A percentile compares a stretch with the other conserved stretches of the same genome.
phyloP scores from a whole-genome alignment of 2,329 filamentous ascomycete genomes.

The Sarocladium brachiariae region DNA sequence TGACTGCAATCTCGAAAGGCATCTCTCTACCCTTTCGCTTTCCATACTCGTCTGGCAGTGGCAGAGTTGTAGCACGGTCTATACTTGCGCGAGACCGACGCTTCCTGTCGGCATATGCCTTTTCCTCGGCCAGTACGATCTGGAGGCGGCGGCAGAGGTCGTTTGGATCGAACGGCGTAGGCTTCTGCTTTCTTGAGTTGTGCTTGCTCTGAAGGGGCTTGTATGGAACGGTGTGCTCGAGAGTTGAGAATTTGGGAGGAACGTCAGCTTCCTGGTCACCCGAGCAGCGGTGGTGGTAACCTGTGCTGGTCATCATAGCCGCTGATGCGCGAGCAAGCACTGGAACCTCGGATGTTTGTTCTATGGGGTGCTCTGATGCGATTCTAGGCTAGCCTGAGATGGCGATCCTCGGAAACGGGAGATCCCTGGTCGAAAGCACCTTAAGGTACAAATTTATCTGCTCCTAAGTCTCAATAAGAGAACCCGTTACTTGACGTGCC shows the following conservation, averaged over 20 bases:
- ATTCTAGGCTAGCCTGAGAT: background rate
- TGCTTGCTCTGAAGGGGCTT: background rate
- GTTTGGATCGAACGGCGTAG: constrained; percentile 41
- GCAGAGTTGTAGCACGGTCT: background rate
- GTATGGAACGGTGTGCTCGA: too few species aligned
- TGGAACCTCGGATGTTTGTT: background rate
- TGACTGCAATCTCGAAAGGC: background rate
- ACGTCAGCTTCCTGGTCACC: background rate
- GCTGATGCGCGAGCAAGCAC: background rate
- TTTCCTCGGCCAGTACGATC: constrained; percentile 43
- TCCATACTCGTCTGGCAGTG: constrained; percentile 17
- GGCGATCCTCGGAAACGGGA: constrained; percentile 1
- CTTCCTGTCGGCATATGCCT: constrained; percentile 30
- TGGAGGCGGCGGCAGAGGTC: constrained; percentile 48
- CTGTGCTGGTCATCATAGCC: constrained; percentile 1
- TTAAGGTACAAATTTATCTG: background rate
- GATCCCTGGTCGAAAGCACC: background rate
- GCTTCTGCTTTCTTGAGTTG: constrained; percentile 10
- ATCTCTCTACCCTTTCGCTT: constrained; percentile 17
- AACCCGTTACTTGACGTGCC: too few species aligned
- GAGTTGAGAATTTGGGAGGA: too few species aligned
- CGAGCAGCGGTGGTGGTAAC: background rate
- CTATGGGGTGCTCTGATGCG: background rate
- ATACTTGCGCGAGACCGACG: constrained; percentile 5
- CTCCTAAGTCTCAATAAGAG: too few species aligned